These are phyloP conservation scores for Durio zibethinus DNA, from an alignment of 345 rosid species.

Conservation along the genomic window DNA sequence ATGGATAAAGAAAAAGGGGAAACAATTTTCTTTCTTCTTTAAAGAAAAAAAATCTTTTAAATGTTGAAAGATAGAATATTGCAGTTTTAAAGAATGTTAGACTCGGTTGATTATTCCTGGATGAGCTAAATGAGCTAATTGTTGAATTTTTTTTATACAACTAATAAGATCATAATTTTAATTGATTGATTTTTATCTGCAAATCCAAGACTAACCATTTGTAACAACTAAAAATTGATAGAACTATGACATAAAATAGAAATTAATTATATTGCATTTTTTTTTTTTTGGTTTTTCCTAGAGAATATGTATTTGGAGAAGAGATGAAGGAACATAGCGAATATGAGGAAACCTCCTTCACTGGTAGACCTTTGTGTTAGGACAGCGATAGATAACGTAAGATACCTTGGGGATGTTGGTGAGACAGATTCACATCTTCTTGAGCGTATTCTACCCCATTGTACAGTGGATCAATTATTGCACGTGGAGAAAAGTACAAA, in stretches of 20 bases:
- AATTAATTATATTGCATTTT: neutral
- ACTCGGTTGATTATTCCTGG: neutral
- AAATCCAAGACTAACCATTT: neutral
- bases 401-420: constrained; percentile 85
- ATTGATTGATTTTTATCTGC: neutral
- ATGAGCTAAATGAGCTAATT: neutral
- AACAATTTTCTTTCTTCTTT: neutral
- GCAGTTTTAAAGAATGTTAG: neutral
- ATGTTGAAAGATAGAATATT: neutral
- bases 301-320: constrained; percentile 12
- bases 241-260: neutral
- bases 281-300: neutral
- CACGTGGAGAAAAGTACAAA: constrained; percentile 65
- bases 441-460: constrained; percentile 63
- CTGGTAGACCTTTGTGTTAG: constrained; percentile 74
- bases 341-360: constrained; percentile 44
- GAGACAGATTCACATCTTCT: constrained; percentile 77
- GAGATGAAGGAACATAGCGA: constrained; percentile 13
- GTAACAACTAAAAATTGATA: neutral
- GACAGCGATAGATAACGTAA: constrained; percentile 50
- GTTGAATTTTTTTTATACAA: neutral
- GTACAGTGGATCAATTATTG: constrained; percentile 71
- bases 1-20: neutral
- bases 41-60: neutral
- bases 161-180: neutral